Evolutionary conservation across 2,329 filamentous ascomycete genomes (phyloP).

Genomic region (Bertia moriformis): DNA sequence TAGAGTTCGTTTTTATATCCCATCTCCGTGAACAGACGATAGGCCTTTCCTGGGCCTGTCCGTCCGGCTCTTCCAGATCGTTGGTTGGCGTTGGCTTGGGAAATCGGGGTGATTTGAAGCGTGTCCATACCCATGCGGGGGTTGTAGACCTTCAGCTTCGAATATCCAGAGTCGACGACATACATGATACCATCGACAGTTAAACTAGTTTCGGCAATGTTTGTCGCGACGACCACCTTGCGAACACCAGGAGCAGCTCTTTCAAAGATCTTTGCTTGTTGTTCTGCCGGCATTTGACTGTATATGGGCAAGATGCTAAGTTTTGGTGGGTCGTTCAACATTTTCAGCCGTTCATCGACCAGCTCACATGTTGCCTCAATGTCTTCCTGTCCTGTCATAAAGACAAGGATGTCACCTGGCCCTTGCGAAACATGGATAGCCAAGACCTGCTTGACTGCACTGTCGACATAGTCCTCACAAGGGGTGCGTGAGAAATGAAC

Average conservation of each 20-base stretch:
- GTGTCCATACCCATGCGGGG: conserved; percentile 1
- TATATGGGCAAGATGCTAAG: conserved; percentile 14
- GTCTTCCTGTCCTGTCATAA: conserved; percentile 63
- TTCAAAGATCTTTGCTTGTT: neutral
- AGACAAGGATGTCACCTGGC: conserved; percentile 53
- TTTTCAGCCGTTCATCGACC: conserved; percentile 44
- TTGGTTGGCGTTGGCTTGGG: conserved; percentile 1
- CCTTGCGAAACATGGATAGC: conserved; percentile 57
- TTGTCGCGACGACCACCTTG: neutral
- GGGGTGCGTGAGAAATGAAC: conserved; percentile 36
- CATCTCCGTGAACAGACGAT: neutral
- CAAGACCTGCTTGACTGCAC: conserved; percentile 54
- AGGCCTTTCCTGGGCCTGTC: neutral
- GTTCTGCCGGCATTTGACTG: conserved; percentile 1
- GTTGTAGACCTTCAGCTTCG: conserved; percentile 1
- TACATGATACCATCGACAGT: conserved; percentile 1
- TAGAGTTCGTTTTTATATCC: conserved; percentile 1
- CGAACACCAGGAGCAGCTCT: neutral
- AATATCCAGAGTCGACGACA: conserved; percentile 1
- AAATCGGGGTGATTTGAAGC: neutral
- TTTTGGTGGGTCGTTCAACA: conserved; percentile 54
- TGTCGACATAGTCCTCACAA: conserved; percentile 58
- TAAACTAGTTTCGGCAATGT: conserved; percentile 1
- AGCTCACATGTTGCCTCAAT: conserved; percentile 58
- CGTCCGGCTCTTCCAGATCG: neutral